These are phyloP conservation scores for Colletotrichum camelliae DNA, from an alignment of 2,329 filamentous ascomycete genomes.

Conservation along the genomic window DNA sequence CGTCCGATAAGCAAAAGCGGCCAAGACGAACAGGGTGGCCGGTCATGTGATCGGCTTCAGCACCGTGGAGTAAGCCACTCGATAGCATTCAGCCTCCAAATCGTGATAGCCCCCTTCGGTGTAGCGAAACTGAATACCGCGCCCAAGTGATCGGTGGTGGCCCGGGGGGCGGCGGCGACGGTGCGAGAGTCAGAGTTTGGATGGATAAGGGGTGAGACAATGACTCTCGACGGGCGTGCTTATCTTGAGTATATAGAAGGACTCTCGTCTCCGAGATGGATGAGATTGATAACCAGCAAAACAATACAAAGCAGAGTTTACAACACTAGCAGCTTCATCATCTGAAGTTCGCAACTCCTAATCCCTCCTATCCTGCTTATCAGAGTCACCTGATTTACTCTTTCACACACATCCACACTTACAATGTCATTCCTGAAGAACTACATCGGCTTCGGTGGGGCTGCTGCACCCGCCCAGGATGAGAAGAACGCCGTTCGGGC, in stretches of 20 bases:
- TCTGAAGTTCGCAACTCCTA: background rate
- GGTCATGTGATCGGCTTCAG: background rate
- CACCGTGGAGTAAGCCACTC: background rate
- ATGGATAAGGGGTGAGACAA: background rate
- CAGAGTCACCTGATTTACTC: background rate
- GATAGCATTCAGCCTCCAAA: background rate
- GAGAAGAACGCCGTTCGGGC: conserved; percentile 37
- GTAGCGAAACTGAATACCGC: background rate
- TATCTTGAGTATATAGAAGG: conserved; percentile 23
- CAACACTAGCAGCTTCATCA: background rate
- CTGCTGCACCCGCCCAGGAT: conserved; percentile 23
- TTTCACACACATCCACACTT: conserved; percentile 2
- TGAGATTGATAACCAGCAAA: background rate
- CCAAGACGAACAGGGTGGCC: background rate
- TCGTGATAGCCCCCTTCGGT: background rate
- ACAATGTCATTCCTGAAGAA: conserved; percentile 36
- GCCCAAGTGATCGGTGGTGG: background rate
- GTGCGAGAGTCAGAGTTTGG: background rate
- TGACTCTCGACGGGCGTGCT: background rate
- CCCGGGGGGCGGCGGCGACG: background rate
- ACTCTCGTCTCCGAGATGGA: background rate
- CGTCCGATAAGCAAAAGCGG: background rate
- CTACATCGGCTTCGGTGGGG: conserved; percentile 42
- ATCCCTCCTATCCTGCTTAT: background rate
- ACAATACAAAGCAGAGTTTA: background rate